These are phyloP conservation scores for Yarrowia porcina DNA, from an alignment of 805 yeast genomes.

Conservation along the genomic window DNA sequence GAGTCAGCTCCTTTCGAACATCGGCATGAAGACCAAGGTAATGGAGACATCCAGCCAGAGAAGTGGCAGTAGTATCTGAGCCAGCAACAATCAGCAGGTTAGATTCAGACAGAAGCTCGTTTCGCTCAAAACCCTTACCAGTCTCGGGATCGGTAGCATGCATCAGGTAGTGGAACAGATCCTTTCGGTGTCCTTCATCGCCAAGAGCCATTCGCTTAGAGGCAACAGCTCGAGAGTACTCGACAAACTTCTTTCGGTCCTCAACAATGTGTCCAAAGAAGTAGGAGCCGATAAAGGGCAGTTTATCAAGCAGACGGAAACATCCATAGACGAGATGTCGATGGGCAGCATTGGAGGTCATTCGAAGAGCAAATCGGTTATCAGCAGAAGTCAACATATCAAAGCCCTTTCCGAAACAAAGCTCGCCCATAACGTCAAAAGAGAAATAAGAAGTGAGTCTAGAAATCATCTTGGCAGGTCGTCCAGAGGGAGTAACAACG, in stretches of 20 bases:
- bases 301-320: conserved; percentile 26
- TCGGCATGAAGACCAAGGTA: conserved; percentile 27
- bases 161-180: conserved; percentile 29
- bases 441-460: conserved; percentile 27
- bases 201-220: conserved; percentile 28
- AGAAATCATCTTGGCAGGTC: conserved; percentile 29
- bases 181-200: conserved; percentile 27
- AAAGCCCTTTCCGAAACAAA: conserved; percentile 29
- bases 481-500: conserved; percentile 22
- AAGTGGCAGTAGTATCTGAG: conserved; percentile 30
- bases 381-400: conserved; percentile 28
- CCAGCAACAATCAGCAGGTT: conserved; percentile 30
- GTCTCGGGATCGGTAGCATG: conserved; percentile 30
- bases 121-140: conserved; percentile 28
- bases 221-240: conserved; percentile 29
- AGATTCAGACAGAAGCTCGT: conserved; percentile 30
- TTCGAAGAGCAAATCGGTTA: conserved; percentile 27
- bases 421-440: conserved; percentile 30
- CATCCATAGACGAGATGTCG: conserved; percentile 28
- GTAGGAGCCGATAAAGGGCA: conserved; percentile 27
- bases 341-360: conserved; percentile 30
- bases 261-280: conserved; percentile 28
- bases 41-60: conserved; percentile 27
- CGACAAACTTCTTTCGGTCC: conserved; percentile 27
- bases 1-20: conserved; percentile 22